Base-by-base conservation (phyloP, 2,329 filamentous ascomycete genomes). In the Aspergillus costaricaensis region DNA sequence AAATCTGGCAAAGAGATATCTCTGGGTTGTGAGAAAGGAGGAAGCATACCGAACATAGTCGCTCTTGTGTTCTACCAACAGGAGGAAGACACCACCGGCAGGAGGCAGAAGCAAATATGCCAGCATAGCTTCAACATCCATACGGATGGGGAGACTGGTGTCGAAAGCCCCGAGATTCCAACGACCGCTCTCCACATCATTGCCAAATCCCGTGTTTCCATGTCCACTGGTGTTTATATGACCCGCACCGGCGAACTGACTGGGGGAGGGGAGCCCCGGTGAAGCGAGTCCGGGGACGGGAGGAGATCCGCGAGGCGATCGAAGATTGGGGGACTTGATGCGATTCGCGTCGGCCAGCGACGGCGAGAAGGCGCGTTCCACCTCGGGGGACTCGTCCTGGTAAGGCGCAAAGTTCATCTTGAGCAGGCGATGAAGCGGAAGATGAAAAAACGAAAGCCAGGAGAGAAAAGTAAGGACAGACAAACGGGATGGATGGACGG, bases 381-480 rank as follows among this genome's bases (percentile, higher is more conserved):
- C 85, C 80, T 98, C 93, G 9, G 95, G 95, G 15, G 90, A 90
- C 52, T 90, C 90, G 77, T 94, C 94, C 81, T 98, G 95, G 80
- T 98, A 99, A 39, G 95, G 95, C 49, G 95, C 95, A 76, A 98
- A 99, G 81, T 97, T 91, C 91, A 95, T 95, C 58, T 69, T 80
- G 62, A 64, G 32, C 44, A 44, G 19, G 57, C 53, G 55, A 30
- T 57, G 52, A 41, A 43, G 56, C 53, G 23, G 36, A 39, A 32
- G 60, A 52, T 23, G 60, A 17, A 30, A 54, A 32, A 19, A 36
- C 41, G 48, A 51, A 44, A 14, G 41, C 41, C 39, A 54, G 55
- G 30, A 32, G 17, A 21, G 17, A 19, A 19, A 17, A 44, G n/a
- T n/a, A 27, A 53, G 32, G 49, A 30, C 56, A 30, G 32, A 52